phyloP scores from a whole-genome alignment of 345 rosid species.

The Syzygium jambos region DNA sequence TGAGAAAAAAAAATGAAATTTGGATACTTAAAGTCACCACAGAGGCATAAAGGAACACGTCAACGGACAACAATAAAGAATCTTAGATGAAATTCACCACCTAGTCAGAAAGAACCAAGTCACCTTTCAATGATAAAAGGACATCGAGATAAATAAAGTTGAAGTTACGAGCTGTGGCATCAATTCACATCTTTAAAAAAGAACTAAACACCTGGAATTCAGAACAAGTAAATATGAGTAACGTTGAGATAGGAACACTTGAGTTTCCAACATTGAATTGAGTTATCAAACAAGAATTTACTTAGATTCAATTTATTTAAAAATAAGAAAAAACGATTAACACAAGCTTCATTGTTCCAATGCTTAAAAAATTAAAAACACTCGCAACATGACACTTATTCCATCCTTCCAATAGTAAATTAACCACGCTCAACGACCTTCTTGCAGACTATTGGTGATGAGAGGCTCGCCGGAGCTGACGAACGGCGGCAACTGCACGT shows the following conservation, averaged over 20 bases:
- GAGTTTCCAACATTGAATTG: neutral
- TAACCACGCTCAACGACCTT: slow-evolving; percentile 17
- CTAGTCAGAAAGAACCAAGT: neutral
- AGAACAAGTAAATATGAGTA: neutral
- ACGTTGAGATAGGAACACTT: neutral
- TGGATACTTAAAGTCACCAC: no score
- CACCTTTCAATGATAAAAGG: neutral
- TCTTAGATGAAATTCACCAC: neutral
- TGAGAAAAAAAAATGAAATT: no score
- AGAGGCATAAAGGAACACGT: no score
- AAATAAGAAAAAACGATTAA: neutral
- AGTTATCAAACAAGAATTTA: neutral
- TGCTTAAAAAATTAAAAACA: neutral
- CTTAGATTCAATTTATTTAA: neutral
- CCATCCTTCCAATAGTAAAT: neutral
- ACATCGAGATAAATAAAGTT: neutral
- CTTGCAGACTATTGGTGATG: slow-evolving; percentile 6
- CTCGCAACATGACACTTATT: neutral
- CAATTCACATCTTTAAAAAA: neutral
- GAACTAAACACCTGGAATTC: neutral
- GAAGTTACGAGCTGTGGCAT: neutral
- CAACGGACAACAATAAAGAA: no score
- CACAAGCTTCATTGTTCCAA: neutral
- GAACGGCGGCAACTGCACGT: slow-evolving; percentile 3
- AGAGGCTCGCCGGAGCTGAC: slow-evolving; percentile 22